Conservation (phyloP, 2,329 filamentous ascomycete genomes). For the Stagonosporopsis rhizophila region DNA sequence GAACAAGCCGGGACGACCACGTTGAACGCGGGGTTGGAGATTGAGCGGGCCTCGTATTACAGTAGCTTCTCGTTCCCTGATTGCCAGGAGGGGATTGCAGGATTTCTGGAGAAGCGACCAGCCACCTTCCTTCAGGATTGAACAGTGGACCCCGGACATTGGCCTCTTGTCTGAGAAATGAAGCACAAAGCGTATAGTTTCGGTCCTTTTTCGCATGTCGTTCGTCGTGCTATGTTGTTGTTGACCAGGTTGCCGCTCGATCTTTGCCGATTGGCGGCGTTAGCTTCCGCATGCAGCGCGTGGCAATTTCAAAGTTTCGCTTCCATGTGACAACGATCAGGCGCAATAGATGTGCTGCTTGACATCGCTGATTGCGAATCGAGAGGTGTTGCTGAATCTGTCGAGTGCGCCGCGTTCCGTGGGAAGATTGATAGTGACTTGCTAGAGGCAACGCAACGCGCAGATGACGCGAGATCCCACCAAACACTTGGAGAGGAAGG, state of each 20-base stretch:
- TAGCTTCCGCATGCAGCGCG: slow-evolving; percentile 4
- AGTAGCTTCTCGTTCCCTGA: slow-evolving; percentile 49
- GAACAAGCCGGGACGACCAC: slow-evolving; percentile 53
- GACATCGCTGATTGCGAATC: slow-evolving; percentile 3
- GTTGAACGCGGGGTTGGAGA: slow-evolving; percentile 51
- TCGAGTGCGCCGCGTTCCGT: not conserved
- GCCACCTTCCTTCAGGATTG: slow-evolving; percentile 27
- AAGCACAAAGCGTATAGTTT: not conserved
- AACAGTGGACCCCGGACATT: not conserved
- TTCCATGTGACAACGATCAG: not conserved
- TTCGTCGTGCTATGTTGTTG: not conserved
- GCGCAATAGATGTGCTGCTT: not conserved
- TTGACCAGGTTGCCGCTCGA: not conserved
- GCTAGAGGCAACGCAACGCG: not conserved
- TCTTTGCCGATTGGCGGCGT: not conserved
- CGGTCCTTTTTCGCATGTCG: slow-evolving; percentile 9
- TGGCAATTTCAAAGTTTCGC: slow-evolving; percentile 2
- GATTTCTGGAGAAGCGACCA: slow-evolving; percentile 52
- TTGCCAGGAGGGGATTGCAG: slow-evolving; percentile 52
- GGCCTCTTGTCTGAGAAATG: not conserved
- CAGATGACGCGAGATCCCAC: slow-evolving; percentile 1
- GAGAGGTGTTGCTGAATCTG: slow-evolving; percentile 2
- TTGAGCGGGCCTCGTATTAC: slow-evolving; percentile 45
- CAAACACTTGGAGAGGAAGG: slow-evolving; percentile 9
- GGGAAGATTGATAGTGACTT: not conserved